Evolutionary conservation across 1,284 basidiomycete species (phyloP), one percentile per base, ranked within the genome.

Genomic region (Vanrija pseudolonga): DNA sequence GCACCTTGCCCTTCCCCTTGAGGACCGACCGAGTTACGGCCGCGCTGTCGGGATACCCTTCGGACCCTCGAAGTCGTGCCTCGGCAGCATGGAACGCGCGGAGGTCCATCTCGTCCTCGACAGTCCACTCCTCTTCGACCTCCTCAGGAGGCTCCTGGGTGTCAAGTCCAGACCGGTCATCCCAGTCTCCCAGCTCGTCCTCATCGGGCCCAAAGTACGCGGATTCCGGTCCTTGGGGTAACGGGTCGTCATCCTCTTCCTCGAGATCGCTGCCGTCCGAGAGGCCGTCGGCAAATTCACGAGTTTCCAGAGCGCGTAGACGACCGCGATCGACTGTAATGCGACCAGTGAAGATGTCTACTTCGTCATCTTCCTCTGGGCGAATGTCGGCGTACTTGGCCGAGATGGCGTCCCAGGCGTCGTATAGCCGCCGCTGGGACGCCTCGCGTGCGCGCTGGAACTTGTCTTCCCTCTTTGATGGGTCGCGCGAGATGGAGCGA

Each of bases 291-390:
- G 62, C 65, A 37, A 68, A 67, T 1, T 61, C 60, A 20, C 59
- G 56, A 0, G 39, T 12, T 14, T 54, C 47, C 19, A 65, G 41
- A 2, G 40, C 36, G 14, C 56, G 32, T 18, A 74, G 36, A 19
- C 51, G 47, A 4, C 72, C 73, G n/a, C 68, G 56, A 47, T 71
- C 61, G 14, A 50, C 56, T 0, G 66, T 51, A 2, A 75, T 62
- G 24, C 59, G 44, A 18, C 66, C 67, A 1, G 66, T 70, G 0
- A 38, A 19, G 19, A 76, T 45, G 56, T 77, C 74, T 22, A 76
- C 63, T 54, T 76, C 75, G 52, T 76, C 75, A 56, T 76, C 76
- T 4, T 77, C 75, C 37, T 73, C 72, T 7, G 62, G 59, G 8
- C 53, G 55, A 6, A 75, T 53, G 17, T 55, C 51, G 14, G 64